phyloP scores from a whole-genome alignment of 768 basidiomycete genomes.

The Pulveroboletus sp. region DNA sequence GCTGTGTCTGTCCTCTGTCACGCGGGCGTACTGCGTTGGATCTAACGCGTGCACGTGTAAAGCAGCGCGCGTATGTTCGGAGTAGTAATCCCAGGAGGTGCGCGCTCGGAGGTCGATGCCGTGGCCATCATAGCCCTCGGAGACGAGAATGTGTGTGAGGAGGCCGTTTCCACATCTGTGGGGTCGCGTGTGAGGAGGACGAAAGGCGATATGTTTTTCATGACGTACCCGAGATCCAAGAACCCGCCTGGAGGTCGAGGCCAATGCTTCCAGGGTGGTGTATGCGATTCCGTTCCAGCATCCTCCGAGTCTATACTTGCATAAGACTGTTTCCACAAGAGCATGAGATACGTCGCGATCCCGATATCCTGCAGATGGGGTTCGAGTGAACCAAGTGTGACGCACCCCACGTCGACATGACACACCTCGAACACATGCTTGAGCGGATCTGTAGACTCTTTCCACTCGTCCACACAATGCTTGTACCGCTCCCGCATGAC shows the following conservation, averaged over 20 bases:
- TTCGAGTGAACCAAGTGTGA: neutral
- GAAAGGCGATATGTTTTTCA: neutral
- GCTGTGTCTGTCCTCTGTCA: neutral
- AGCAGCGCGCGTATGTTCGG: conserved; percentile 52
- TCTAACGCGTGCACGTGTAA: conserved; percentile 73
- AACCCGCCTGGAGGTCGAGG: conserved; percentile 83
- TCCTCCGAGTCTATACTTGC: neutral
- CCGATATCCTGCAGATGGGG: conserved; percentile 71
- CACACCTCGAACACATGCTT: conserved; percentile 95
- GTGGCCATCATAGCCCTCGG: conserved; percentile 81
- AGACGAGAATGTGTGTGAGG: conserved; percentile 79
- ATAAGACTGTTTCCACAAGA: conserved; percentile 84
- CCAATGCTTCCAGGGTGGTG: conserved; percentile 76
- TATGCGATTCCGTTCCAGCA: too few species aligned
- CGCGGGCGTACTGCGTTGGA: conserved; percentile 35
- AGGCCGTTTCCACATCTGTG: conserved; percentile 89
- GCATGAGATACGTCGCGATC: conserved; percentile 89
- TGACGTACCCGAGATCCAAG: conserved; percentile 79
- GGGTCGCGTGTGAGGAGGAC: neutral
- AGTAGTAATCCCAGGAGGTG: conserved; percentile 81
- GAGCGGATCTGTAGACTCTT: conserved; percentile 77
- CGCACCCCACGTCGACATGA: conserved; percentile 17
- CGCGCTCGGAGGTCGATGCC: conserved; percentile 88
- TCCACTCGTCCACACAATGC: conserved; percentile 71
- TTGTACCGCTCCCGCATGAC: conserved; percentile 83